Evolutionary conservation across 225 moss, liverwort and hornwort species (phyloP), one percentile per base, ranked within the genome.

Genomic region (Asterella californica): DNA sequence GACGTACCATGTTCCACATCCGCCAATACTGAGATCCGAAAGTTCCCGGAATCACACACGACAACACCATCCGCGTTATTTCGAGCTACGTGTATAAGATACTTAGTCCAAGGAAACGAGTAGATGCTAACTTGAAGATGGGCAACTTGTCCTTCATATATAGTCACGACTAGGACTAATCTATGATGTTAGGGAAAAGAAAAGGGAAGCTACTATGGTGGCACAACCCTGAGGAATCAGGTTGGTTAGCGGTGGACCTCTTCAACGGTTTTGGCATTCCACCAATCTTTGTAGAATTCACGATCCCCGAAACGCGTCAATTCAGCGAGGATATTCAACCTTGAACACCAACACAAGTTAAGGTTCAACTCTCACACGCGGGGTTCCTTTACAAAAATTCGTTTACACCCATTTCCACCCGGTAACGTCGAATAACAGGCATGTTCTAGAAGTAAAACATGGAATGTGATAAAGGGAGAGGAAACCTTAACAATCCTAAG

Each of bases 231-330:
- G 2, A 10, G 15, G 36, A 1, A 32, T 36, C 4, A 67, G 15
- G 74, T n/a, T 5, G 0, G 52, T 53, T 52, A 50, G 2, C 32
- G 17, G 15, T 53, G 3, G 69, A 96, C 96, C 94, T 97, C 91
- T 87, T 97, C 96, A 47, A 97, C 87, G 49, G 96, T 97, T 79
- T 97, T 88, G n/a, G 96, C 96, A 84, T 97, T 97, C 96, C 96
- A 97, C 94, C 94, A 97, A 80, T 97, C 96, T 80, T 94, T 97
- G 77, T 97, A 97, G 78, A 97, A 97, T 59, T 94, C 96, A 60
- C 94, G 84, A 78, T 97, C 96, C 81, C 96, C 96, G 89, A 97
- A 97, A 76, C 90, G 87, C 72, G 93, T 78, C 45, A 97, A 70
- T 83, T 97, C 96, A 2, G 94, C 96, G 75, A 97, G 85, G 79